Evolutionary conservation across 148 eudicot genomes (phyloP).

Genomic region (Amaranthus cruentus): DNA sequence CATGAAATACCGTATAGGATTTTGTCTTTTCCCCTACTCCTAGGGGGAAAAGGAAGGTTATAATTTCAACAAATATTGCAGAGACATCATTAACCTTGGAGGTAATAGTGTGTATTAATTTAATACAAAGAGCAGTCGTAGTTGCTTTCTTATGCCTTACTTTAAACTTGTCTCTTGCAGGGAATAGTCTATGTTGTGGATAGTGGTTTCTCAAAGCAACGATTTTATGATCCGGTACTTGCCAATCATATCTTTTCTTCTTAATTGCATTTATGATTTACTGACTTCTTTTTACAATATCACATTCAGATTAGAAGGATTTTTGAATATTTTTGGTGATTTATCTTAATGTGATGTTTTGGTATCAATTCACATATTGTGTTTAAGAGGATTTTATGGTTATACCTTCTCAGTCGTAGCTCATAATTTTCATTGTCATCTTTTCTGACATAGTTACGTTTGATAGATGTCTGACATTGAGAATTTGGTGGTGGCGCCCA

Average conservation of each 20-base stretch:
- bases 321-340: neutral
- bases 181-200: slow-evolving; percentile 95
- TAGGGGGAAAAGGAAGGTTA: slow-evolving; percentile 92
- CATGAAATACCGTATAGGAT: slow-evolving; percentile 44
- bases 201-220: slow-evolving; percentile 96
- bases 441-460: slow-evolving; percentile 7
- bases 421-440: slow-evolving; percentile 7
- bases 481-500: slow-evolving; percentile 85
- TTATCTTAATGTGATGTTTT: neutral
- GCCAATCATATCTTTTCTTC: neutral
- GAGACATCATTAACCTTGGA: slow-evolving; percentile 97
- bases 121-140: neutral
- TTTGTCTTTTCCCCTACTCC: slow-evolving; percentile 83
- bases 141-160: slow-evolving; percentile 12
- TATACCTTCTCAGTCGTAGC: neutral
- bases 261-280: neutral
- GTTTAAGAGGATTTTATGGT: neutral
- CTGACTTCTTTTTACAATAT: neutral
- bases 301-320: neutral
- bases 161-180: slow-evolving; percentile 36
- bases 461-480: slow-evolving; percentile 83
- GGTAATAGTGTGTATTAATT: slow-evolving; percentile 40
- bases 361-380: neutral
- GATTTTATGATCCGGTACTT: slow-evolving; percentile 87
- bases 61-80: slow-evolving; percentile 94